phyloP scores from a whole-genome alignment of 2,329 filamentous ascomycete genomes.

The Dactylella cylindrospora region DNA sequence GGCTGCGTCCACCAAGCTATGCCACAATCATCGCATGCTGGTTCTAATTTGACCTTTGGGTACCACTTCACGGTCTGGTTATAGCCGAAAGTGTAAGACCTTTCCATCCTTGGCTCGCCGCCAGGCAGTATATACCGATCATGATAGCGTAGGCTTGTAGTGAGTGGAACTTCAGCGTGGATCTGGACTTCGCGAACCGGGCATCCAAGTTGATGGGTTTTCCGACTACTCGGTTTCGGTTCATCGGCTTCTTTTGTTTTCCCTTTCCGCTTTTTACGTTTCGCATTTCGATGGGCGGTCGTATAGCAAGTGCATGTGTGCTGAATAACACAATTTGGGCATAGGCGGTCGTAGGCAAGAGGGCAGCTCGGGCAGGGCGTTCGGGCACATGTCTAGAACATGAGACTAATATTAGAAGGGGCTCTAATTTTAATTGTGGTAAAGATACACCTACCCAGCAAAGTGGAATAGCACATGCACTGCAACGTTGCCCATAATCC shows the following conservation, averaged over 20 bases:
- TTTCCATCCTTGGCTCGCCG: slow-evolving; percentile 31
- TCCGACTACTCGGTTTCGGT: slow-evolving; percentile 29
- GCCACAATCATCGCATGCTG: slow-evolving; percentile 37
- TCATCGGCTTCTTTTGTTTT: slow-evolving; percentile 27
- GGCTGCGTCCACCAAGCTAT: slow-evolving; percentile 41
- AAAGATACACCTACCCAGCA: slow-evolving; percentile 28
- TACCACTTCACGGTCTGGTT: slow-evolving; percentile 37
- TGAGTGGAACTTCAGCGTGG: slow-evolving; percentile 26
- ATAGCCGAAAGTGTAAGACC: slow-evolving; percentile 25
- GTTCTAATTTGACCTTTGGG: slow-evolving; percentile 37
- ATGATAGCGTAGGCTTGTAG: slow-evolving; percentile 30
- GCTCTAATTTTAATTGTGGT: background rate
- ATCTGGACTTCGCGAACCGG: slow-evolving; percentile 27
- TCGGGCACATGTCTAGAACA: slow-evolving; percentile 29
- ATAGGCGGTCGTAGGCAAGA: slow-evolving; percentile 31
- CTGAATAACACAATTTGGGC: slow-evolving; percentile 27
- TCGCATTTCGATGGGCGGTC: slow-evolving; percentile 29
- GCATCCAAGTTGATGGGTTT: slow-evolving; percentile 35
- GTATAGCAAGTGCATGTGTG: slow-evolving; percentile 40
- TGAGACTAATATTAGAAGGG: background rate
- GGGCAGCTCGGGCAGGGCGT: slow-evolving; percentile 32
- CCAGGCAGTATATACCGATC: slow-evolving; percentile 36
- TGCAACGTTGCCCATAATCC: slow-evolving; percentile 40
- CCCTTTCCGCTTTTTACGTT: slow-evolving; percentile 20
- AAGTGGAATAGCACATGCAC: slow-evolving; percentile 33